Evolutionary conservation across 345 rosid species (phyloP).

Genomic region (Garcia nutans): DNA sequence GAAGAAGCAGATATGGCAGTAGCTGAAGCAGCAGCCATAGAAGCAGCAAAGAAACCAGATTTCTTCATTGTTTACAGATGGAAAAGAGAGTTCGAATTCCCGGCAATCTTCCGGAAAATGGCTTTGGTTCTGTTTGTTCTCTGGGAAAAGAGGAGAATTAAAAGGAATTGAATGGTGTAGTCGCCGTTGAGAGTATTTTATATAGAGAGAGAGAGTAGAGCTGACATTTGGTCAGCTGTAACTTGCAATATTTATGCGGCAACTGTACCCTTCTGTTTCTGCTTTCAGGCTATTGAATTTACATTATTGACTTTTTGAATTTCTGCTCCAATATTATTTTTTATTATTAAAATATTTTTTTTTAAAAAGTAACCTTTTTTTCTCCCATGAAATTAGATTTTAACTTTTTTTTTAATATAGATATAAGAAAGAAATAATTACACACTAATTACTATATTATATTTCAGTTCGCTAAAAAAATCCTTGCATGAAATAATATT

Average conservation of each 20-base stretch:
- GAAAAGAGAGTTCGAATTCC: background rate
- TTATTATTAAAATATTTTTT: background rate
- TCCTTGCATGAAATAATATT: too few relatives aligned
- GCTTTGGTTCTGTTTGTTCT: background rate
- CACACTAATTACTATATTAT: too few relatives aligned
- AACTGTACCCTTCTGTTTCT: slow-evolving; percentile 11
- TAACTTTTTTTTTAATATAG: too few relatives aligned
- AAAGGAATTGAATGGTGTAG: background rate
- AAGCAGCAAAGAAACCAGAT: slow-evolving; percentile 54
- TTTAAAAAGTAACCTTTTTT: too few relatives aligned
- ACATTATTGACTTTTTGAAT: slow-evolving; percentile 10
- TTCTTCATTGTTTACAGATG: slow-evolving; percentile 46
- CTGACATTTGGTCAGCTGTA: slow-evolving; percentile 10
- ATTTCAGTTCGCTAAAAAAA: too few relatives aligned
- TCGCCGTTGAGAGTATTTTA: slow-evolving; percentile 6
- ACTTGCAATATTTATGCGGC: slow-evolving; percentile 33
- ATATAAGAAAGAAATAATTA: too few relatives aligned
- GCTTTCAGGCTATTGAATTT: background rate
- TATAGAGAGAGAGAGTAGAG: slow-evolving; percentile 3
- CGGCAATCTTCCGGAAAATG: background rate
- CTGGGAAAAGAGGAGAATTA: background rate
- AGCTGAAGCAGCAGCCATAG: slow-evolving; percentile 49
- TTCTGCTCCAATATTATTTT: background rate
- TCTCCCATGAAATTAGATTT: too few relatives aligned
- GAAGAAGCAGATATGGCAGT: slow-evolving; percentile 40